phyloP scores from a whole-genome alignment of 73 alveolate genomes.

The Paramecium primaurelia region DNA sequence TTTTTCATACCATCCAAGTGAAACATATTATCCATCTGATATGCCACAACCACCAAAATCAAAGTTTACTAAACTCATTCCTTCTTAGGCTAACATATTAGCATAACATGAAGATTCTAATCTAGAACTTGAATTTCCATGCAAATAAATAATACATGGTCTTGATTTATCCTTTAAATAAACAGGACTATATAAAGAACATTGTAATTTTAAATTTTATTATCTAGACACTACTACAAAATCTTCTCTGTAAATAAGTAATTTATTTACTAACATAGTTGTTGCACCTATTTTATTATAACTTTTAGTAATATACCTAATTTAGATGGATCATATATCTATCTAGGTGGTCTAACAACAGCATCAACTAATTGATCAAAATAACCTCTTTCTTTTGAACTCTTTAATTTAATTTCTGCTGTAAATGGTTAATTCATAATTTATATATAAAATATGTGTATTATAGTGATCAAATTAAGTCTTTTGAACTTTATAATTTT shows the following conservation, averaged over 20 bases:
- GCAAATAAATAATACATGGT: constrained; percentile 93
- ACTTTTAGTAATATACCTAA: constrained; percentile 79
- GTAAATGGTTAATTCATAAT: neutral
- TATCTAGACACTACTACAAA: neutral
- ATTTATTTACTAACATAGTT: constrained; percentile 65
- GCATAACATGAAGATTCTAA: constrained; percentile 88
- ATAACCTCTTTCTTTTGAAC: constrained; percentile 25
- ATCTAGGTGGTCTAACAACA: constrained; percentile 93
- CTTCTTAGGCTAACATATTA: constrained; percentile 71
- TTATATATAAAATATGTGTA: neutral
- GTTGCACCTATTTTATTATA: constrained; percentile 58
- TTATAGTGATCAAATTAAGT: neutral
- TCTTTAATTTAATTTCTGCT: constrained; percentile 7
- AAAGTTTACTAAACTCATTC: constrained; percentile 75
- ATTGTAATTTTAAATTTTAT: constrained; percentile 64
- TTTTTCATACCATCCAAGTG: constrained; percentile 86
- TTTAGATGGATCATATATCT: constrained; percentile 69
- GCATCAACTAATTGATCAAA: constrained; percentile 63
- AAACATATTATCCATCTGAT: constrained; percentile 84
- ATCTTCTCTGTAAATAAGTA: constrained; percentile 61
- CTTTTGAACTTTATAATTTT: neutral
- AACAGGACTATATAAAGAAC: constrained; percentile 84
- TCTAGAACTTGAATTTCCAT: constrained; percentile 91
- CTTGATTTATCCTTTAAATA: constrained; percentile 74
- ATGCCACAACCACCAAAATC: constrained; percentile 87